Conservation (phyloP, 176 grass and related monocot species). For the Oryza punctata region DNA sequence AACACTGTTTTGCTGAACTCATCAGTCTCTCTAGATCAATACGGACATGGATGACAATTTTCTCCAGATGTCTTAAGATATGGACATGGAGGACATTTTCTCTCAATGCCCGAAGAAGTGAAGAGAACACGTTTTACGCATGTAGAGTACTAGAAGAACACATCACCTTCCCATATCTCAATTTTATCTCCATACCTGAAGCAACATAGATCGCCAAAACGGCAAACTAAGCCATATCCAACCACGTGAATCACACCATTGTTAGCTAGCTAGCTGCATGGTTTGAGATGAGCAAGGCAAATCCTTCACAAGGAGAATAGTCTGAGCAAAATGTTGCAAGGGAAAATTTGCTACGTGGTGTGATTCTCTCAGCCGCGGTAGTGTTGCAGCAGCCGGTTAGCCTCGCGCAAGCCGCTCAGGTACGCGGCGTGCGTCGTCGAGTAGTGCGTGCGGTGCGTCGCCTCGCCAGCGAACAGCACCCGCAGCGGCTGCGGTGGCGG, state of each 20-base stretch:
- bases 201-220: no score
- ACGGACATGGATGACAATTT: not conserved
- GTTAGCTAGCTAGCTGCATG: no score
- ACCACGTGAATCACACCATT: not conserved
- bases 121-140: not conserved
- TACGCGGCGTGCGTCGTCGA: conserved; percentile 89
- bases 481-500: conserved; percentile 26
- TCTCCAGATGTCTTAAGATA: no score
- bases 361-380: conserved; percentile 14
- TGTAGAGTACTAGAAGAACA: not conserved
- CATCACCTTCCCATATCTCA: not conserved
- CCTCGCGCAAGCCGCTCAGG: conserved; percentile 78
- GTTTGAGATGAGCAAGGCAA: not conserved
- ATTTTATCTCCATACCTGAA: not conserved
- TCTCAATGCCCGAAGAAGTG: no score
- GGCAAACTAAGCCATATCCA: not conserved
- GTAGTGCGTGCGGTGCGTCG: conserved; percentile 85
- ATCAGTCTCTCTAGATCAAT: not conserved
- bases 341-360: not conserved
- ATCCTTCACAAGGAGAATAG: not conserved
- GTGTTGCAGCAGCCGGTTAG: conserved; percentile 59
- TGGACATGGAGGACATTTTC: no score
- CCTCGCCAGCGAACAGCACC: conserved; percentile 87
- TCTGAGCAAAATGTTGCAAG: not conserved
- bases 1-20: not conserved